Conservation (phyloP, 2,329 filamentous ascomycete species). For the Mycosphaerelloides madeirae region DNA sequence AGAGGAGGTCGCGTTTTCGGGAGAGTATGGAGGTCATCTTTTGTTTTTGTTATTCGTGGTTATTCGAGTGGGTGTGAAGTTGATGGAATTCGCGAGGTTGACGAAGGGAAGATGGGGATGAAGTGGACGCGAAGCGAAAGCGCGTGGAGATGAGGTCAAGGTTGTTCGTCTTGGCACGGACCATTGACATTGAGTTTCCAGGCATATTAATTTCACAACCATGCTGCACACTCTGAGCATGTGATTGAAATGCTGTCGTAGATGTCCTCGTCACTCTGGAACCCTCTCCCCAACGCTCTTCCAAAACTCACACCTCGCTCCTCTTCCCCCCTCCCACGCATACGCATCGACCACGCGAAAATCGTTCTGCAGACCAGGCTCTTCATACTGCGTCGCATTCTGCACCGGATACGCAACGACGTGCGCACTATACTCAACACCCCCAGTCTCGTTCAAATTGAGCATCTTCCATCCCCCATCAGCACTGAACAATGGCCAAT, state of each 20-base stretch:
- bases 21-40: constrained; percentile 23
- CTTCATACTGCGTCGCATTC: constrained; percentile 18
- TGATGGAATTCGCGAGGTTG: not conserved
- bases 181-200: too few species aligned
- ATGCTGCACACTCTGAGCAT: too few species aligned
- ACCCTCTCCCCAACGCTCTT: constrained; percentile 18
- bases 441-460: constrained; percentile 44
- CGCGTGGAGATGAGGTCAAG: too few species aligned
- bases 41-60: not conserved
- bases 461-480: constrained; percentile 30
- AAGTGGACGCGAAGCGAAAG: too few species aligned
- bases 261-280: too few species aligned
- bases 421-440: constrained; percentile 7
- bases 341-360: constrained; percentile 42
- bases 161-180: too few species aligned
- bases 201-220: too few species aligned
- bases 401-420: constrained; percentile 7
- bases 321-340: constrained; percentile 46
- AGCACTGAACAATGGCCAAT: constrained; percentile 35
- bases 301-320: constrained; percentile 46
- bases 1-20: constrained; percentile 45
- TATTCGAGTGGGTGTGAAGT: too few species aligned
- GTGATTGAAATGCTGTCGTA: too few species aligned
- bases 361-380: constrained; percentile 35
- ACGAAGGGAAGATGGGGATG: too few species aligned